Evolutionary conservation across 225 moss, liverwort and hornwort species (phyloP), one percentile per base, ranked within the genome.

Genomic region (Marchantia paleacea): DNA sequence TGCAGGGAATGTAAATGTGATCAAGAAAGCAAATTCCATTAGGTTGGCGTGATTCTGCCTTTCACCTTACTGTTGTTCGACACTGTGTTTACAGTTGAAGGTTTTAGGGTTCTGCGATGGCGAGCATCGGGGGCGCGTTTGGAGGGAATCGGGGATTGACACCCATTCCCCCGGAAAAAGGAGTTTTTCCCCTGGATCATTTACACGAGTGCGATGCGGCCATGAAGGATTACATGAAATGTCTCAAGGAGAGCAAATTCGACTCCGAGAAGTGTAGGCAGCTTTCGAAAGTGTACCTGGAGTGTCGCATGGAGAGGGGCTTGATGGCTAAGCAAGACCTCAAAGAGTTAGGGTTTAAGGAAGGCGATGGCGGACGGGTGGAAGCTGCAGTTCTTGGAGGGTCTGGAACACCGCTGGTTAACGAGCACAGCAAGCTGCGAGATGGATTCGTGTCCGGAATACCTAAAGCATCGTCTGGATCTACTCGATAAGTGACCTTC

Each of bases 261-360:
- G 90, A 90, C 13, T 95, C 97, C 28, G 93, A 91, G 81, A 91
- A 90, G 52, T 99, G 97, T 77, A 95, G 94, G 80, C 79, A 83
- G 2, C 86, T 92, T 65, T 99, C 95, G 0, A 99, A 92, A 78
- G 74, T 89, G 16, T 99, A 99, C 76, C 85, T 99, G 31, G 91
- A 91, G 73, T 99, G 97, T 84, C 95, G 95, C 31, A 99, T 99
- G 97, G 95, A 95, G 20, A 88, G 90, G 81, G 94, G 94, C 82
- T 84, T 99, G 87, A 99, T 99, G 97, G 92, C 91, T 22, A 94
- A 88, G 87, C 95, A 99, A 86, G 95, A 99, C 76, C 82, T 99
- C 83, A 87, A 85, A 69, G 92, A 99, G 82, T 87, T 99, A 80
- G 97, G 95, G 68, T 99, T 95, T 81, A 91, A 87, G 82, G 91